Base-by-base conservation (phyloP, 2,329 filamentous ascomycete genomes). In the Aotearoamyces nothofagi region DNA sequence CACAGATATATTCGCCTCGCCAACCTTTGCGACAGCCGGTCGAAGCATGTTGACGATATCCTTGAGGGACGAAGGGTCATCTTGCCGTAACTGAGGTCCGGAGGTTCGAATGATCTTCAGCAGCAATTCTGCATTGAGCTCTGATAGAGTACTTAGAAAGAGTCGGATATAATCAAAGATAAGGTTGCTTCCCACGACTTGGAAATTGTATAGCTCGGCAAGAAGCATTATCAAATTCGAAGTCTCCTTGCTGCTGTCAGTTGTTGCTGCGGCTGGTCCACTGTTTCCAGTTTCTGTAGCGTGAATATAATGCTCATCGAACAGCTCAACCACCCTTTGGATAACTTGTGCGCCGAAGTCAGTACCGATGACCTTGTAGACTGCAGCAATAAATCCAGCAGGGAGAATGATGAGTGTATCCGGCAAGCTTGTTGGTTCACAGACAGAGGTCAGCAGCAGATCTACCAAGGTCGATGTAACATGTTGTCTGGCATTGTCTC, bases 371-470 rank as follows among this genome's bases (percentile, higher is more conserved):
- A 90, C 64, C 47, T 82, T 92, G 56, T 93, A 93, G 1, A 92
- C 54, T 0, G 84, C 83, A 4, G 87, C 74, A 19, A 87, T 72
- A 47, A 96, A 96, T 4, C 84, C 87, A 20, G 86, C 84, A 32
- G 84, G 78, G 8, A 96, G 67, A 29, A 94, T 83, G 31, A 94
- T 70, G 42, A 94, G 92, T 0, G 86, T 90, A 42, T 94, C 87
- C 4, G 79, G 74, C 2, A 94, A 60, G 24, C 63, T 72, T 14
- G 84, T 79, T 5, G 75, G 69, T 41, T 92, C 83, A 43, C 73
- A 78, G 16, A 93, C 68, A 34, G 90, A 69, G n/a, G 71, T 69
- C 35, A 93, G 62, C 1, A 96, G 58, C 2, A 87, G 60, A 36
- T 86, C 74, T 3, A 86, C 71, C 2, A 96, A 58, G 0, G 73